phyloP scores from a whole-genome alignment of 371 early-diverging fungal species.

The Apophysomyces trapeziformis region DNA sequence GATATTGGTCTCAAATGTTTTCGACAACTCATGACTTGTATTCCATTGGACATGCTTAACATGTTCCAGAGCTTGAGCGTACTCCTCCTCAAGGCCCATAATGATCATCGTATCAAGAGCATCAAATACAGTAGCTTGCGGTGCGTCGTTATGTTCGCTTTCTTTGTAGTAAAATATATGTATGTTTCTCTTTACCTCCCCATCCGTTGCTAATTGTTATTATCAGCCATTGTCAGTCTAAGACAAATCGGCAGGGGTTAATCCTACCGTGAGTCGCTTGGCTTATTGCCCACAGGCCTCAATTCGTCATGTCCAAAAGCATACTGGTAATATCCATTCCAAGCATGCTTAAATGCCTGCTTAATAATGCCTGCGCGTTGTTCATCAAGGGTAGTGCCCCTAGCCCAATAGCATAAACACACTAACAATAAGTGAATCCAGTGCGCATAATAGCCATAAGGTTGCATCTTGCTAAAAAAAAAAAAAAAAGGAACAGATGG shows the following conservation, averaged over 20 bases:
- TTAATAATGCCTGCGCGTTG: constrained; percentile 30
- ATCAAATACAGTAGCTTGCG: constrained; percentile 76
- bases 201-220: constrained; percentile 37
- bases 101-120: constrained; percentile 83
- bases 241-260: background rate
- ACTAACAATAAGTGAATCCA: background rate
- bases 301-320: constrained; percentile 70
- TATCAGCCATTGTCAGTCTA: background rate
- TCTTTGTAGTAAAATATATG: constrained; percentile 53
- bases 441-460: background rate
- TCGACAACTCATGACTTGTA: constrained; percentile 25
- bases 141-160: constrained; percentile 36
- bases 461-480: background rate
- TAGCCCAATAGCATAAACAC: background rate
- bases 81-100: constrained; percentile 79
- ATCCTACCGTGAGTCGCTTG: constrained; percentile 68
- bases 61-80: constrained; percentile 61
- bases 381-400: background rate
- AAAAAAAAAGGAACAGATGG: background rate
- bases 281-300: constrained; percentile 43
- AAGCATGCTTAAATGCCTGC: constrained; percentile 69
- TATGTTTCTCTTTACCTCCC: constrained; percentile 37
- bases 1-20: constrained; percentile 71
- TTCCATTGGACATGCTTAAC: constrained; percentile 41
- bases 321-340: constrained; percentile 73